Conservation (phyloP, 352 stramenopile genomes). For the Ophiocytium majus region DNA sequence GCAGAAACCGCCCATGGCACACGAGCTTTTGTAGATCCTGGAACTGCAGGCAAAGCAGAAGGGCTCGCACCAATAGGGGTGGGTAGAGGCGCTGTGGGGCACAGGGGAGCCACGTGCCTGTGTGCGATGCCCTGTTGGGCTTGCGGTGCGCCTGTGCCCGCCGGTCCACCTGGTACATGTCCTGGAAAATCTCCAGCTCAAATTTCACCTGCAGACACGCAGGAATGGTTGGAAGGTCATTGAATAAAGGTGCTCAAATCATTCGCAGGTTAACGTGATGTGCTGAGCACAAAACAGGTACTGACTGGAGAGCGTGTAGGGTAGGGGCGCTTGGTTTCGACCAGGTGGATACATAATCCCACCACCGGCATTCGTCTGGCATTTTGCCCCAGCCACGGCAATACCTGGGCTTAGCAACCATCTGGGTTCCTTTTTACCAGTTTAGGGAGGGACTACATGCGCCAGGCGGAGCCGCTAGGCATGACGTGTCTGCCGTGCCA, state of each 20-base stretch:
- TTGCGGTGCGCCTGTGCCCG: background rate
- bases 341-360: no score
- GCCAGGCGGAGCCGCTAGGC: no score
- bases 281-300: no score
- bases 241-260: no score
- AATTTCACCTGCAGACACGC: conserved; percentile 27
- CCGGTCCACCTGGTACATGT: background rate
- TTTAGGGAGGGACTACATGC: background rate
- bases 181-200: conserved; percentile 38
- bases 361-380: no score
- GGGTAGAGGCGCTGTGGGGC: no score
- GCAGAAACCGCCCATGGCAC: no score
- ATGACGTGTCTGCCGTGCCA: no score
- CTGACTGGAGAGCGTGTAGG: no score
- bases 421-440: background rate
- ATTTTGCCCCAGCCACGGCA: background rate
- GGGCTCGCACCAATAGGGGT: background rate
- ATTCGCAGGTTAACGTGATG: no score
- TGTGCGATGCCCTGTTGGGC: background rate
- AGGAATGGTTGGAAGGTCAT: background rate
- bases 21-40: background rate
- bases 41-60: background rate
- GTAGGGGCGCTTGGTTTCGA: no score
- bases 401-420: background rate
- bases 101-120: no score